Evolutionary conservation across 2,329 filamentous ascomycete species (phyloP).

Genomic region (Aspergillus sp.): DNA sequence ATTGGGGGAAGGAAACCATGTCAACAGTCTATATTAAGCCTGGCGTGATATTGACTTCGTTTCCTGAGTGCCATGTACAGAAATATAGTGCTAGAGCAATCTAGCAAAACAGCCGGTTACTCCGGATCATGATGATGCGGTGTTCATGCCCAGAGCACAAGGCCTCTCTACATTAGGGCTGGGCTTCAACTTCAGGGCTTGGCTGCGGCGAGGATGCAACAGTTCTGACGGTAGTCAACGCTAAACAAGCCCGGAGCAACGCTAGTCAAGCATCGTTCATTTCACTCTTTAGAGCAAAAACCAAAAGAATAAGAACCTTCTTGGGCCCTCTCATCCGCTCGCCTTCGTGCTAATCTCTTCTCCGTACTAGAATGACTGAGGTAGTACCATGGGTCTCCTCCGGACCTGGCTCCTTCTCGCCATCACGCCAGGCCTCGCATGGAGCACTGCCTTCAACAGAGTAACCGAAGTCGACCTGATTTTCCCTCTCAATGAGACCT

Average conservation of each 20-base stretch:
- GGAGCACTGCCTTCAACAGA: too few relatives aligned
- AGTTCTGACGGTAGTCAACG: background rate
- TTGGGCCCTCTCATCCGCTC: background rate
- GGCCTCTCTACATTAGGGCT: background rate
- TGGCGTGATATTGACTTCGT: too few relatives aligned
- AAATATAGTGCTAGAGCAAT: too few relatives aligned
- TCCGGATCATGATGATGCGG: background rate
- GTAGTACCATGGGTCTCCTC: background rate
- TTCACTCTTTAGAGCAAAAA: background rate
- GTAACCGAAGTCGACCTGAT: conserved; percentile 4
- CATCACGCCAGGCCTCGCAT: background rate
- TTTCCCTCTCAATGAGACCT: conserved; percentile 11
- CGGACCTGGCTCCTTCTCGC: background rate
- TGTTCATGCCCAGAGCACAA: background rate
- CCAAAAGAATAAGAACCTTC: background rate
- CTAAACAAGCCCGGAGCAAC: background rate
- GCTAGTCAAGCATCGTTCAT: background rate
- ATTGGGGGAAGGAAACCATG: too few relatives aligned
- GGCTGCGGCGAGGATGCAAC: conserved; percentile 3
- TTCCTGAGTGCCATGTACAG: too few relatives aligned
- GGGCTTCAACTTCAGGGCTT: background rate
- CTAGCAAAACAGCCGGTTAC: too few relatives aligned
- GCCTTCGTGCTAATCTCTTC: background rate
- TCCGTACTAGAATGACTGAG: background rate
- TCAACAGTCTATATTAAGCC: too few relatives aligned